Base-by-base conservation (phyloP, 2,329 filamentous ascomycete species). In the Aspergillus hiratsukae region DNA sequence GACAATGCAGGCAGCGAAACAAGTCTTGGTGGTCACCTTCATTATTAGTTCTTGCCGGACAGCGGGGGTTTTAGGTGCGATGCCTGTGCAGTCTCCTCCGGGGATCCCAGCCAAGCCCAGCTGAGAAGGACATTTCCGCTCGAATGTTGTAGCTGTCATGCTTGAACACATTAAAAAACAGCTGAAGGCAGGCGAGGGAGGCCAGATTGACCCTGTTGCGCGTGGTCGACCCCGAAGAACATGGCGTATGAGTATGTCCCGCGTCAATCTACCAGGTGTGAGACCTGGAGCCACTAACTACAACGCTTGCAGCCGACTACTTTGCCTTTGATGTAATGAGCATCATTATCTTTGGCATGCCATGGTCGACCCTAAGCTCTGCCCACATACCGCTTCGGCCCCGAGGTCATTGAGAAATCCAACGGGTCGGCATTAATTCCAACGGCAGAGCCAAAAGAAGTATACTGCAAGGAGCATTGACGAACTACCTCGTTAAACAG, bases 321-420 rank as follows among this genome's bases (percentile, higher is more conserved):
- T 77, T 10, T 78, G 52, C 56, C n/a, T 60, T 81, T 58, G 80
- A 82, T 56, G 75, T 82, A 55, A 81, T 83, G 75, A 78, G 77
- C 11, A 78, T 54, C 49, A 51, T 68, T 21, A 53, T 67, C 23
- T 66, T 64, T 46, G 60, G 61, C 0, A 55, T 51, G 37, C 52
- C 49, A 10, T 63, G 50, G 41, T 53, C 58, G 25, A 51, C 56
- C 3, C 23, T 63, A 2, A 48, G 55, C n/a, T 54, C 48, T 45
- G n/a, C 48, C 53, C 19, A 50, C 52, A 35, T 53, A 61, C 28
- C 53, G 61, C 10, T 40, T 56, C 37, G 56, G 63, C 4, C 41
- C 53, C 25, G 43, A 60, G 29, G 54, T 49, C 8, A 62, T 65
- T 41, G 58, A 63, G 50, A 54, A 62, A 8, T 63, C 59, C 23